Percentiles rank a stretch among this genome's conserved stretches.
Conservation (phyloP, 768 basidiomycete genomes). For the Rhizopogon roseolus region DNA sequence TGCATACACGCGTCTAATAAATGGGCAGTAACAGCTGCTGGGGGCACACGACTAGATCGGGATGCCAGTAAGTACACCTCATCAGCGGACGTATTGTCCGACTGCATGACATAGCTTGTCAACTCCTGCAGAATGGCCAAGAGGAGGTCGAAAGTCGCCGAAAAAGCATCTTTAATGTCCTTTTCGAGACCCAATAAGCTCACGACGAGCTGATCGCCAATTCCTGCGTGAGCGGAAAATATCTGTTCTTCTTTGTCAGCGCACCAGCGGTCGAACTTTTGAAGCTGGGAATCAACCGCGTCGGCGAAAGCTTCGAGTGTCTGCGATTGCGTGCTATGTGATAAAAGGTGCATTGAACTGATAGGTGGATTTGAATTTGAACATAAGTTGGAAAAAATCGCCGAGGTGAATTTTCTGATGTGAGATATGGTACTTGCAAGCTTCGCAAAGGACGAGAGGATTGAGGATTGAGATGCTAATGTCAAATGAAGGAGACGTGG, state of each 20-base stretch:
- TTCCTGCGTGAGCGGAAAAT: conserved; percentile 50
- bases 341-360: conserved; percentile 17
- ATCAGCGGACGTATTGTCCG: conserved; percentile 18
- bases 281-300: conserved; percentile 59
- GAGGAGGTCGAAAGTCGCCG: conserved; percentile 52
- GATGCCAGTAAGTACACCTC: conserved; percentile 38
- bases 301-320: conserved; percentile 84
- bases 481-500: conserved; percentile 68
- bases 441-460: conserved; percentile 53
- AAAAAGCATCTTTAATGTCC: conserved; percentile 50
- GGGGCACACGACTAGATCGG: conserved; percentile 35
- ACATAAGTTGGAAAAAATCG: conserved; percentile 36
- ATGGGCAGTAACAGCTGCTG: conserved; percentile 49
- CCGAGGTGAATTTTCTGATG: conserved; percentile 55
- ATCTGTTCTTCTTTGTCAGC: conserved; percentile 63
- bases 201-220: conserved; percentile 37
- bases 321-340: conserved; percentile 32
- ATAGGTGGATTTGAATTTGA: conserved; percentile 13
- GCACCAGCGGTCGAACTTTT: conserved; percentile 64
- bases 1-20: conserved; percentile 61
- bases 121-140: conserved; percentile 41
- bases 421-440: conserved; percentile 57
- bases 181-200: conserved; percentile 68
- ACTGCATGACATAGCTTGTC: conserved; percentile 24
- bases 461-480: conserved; percentile 59